phyloP scores from a whole-genome alignment of 225 moss, liverwort and hornwort genomes.

The Pseudoscleropodium purum region DNA sequence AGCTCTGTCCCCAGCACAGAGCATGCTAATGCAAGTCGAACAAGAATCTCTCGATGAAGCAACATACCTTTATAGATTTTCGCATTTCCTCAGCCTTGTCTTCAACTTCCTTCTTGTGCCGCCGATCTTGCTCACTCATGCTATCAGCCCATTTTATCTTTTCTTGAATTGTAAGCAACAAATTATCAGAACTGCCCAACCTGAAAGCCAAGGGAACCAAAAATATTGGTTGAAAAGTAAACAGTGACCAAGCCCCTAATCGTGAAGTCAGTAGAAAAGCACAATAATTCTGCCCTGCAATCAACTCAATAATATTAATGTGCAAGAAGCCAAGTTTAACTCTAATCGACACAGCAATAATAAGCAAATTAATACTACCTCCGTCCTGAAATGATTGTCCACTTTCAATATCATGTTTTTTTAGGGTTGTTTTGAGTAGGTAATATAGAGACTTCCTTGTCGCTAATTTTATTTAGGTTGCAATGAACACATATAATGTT shows the following conservation, averaged over 20 bases:
- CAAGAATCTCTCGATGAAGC: background rate
- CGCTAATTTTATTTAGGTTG: too few species aligned
- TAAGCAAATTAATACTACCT: background rate
- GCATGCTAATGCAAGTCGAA: background rate
- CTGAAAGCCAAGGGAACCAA: constrained; percentile 18
- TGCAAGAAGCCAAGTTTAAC: background rate
- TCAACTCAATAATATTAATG: background rate
- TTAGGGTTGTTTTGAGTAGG: too few species aligned
- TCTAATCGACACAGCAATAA: background rate
- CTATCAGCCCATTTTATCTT: constrained; percentile 96
- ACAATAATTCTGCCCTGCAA: background rate
- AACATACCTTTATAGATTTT: constrained; percentile 72
- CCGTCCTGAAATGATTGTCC: too few species aligned
- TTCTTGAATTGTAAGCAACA: constrained; percentile 88
- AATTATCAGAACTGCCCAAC: constrained; percentile 74
- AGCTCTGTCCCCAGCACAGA: background rate
- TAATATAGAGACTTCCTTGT: too few species aligned
- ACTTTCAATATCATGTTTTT: too few species aligned
- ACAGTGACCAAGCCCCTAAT: background rate
- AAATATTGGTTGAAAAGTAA: background rate
- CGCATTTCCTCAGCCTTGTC: constrained; percentile 89
- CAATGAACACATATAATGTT: too few species aligned
- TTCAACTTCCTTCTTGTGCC: constrained; percentile 96
- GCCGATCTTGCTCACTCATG: constrained; percentile 84
- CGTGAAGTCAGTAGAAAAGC: background rate